Evolutionary conservation across 2,329 filamentous ascomycete genomes (phyloP).

Genomic region (Colletotrichum scovillei): DNA sequence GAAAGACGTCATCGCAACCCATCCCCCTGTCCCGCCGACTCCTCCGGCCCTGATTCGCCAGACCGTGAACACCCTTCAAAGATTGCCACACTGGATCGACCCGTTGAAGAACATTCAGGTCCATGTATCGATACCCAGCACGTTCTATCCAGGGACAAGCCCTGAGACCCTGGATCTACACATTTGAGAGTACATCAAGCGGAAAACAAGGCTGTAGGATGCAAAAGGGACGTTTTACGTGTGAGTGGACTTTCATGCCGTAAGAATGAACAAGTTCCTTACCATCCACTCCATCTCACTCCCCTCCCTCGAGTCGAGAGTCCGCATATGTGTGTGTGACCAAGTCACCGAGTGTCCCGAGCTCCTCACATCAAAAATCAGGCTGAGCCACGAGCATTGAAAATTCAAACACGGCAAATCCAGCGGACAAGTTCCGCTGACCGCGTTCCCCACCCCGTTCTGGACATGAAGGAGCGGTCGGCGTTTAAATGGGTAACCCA

Average conservation of each 20-base stretch:
- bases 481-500: background rate
- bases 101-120: background rate
- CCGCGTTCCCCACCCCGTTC: conserved; percentile 5
- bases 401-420: background rate
- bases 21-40: background rate
- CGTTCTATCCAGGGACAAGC: background rate
- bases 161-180: background rate
- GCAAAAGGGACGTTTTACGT: background rate
- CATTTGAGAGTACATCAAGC: too few relatives aligned
- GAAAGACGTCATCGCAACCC: background rate
- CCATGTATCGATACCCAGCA: background rate
- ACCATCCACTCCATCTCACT: background rate
- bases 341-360: background rate
- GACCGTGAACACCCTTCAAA: background rate
- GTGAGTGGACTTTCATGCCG: background rate
- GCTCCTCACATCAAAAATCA: background rate
- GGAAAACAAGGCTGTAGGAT: background rate
- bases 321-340: background rate
- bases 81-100: background rate
- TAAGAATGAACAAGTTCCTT: background rate
- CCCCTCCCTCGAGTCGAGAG: background rate
- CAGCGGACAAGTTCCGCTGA: conserved; percentile 1
- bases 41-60: background rate
- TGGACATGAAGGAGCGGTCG: background rate
- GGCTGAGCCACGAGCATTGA: background rate